Conservation (phyloP, 257 asterid species). For the Solanum rostratum region DNA sequence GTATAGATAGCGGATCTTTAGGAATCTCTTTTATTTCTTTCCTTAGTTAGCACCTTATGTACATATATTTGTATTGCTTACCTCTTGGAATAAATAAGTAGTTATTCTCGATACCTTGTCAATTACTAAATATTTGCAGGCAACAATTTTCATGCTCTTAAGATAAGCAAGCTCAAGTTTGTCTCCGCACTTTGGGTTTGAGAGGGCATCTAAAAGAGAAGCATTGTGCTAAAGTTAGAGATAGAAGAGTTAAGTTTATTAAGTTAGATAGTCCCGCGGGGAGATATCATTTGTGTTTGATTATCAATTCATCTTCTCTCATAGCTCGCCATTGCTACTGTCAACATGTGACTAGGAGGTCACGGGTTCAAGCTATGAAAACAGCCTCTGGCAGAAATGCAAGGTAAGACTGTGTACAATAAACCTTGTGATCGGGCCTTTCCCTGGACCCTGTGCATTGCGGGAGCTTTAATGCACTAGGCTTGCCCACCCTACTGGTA, state of each 20-base stretch:
- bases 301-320: not conserved
- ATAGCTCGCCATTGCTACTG: not conserved
- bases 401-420: too few relatives aligned
- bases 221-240: not conserved
- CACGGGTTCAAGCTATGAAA: too few relatives aligned
- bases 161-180: not conserved
- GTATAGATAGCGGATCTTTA: too few relatives aligned
- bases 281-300: not conserved
- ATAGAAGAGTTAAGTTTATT: not conserved
- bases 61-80: too few relatives aligned
- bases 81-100: too few relatives aligned
- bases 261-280: not conserved
- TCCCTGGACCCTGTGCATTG: too few relatives aligned
- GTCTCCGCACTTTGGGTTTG: not conserved
- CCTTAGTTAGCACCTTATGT: too few relatives aligned
- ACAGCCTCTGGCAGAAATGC: too few relatives aligned
- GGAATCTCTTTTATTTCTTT: too few relatives aligned
- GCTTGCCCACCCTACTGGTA: not conserved
- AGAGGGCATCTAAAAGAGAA: not conserved
- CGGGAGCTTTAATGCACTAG: too few relatives aligned
- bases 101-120: too few relatives aligned
- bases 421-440: too few relatives aligned
- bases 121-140: not conserved
- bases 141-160: not conserved
- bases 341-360: not conserved